phyloP scores from a whole-genome alignment of 2,329 filamentous ascomycete species.

The Ilyonectria robusta region DNA sequence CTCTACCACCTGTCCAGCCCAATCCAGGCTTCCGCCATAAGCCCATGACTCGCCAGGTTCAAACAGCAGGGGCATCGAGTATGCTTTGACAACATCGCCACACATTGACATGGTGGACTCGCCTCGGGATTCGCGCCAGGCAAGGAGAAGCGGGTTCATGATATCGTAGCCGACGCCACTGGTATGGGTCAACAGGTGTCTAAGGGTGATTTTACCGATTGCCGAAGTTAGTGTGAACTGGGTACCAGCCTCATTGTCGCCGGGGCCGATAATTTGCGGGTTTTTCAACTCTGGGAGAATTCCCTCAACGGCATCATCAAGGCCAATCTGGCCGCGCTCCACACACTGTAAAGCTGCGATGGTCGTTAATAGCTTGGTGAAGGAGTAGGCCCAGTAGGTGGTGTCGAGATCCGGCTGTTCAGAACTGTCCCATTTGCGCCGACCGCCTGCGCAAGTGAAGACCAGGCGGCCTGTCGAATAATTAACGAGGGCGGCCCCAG shows the following conservation, averaged over 20 bases:
- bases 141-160: background rate
- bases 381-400: background rate
- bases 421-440: background rate
- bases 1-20: constrained; percentile 48
- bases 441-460: background rate
- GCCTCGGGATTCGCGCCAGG: background rate
- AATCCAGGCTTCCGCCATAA: constrained; percentile 50
- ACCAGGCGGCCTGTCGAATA: background rate
- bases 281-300: constrained; percentile 1
- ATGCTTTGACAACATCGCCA: constrained; percentile 1
- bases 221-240: constrained; percentile 11
- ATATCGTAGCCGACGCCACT: background rate
- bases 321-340: background rate
- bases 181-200: constrained; percentile 7
- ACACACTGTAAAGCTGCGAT: constrained; percentile 11
- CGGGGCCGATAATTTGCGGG: background rate
- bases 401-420: constrained; percentile 11
- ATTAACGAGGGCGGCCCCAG: background rate
- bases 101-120: background rate
- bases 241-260: background rate
- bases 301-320: background rate
- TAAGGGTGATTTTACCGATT: background rate
- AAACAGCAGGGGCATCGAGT: constrained; percentile 45
- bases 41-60: constrained; percentile 49
- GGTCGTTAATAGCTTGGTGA: constrained; percentile 13